phyloP scores from a whole-genome alignment of 768 basidiomycete species.

The Mycena metata region DNA sequence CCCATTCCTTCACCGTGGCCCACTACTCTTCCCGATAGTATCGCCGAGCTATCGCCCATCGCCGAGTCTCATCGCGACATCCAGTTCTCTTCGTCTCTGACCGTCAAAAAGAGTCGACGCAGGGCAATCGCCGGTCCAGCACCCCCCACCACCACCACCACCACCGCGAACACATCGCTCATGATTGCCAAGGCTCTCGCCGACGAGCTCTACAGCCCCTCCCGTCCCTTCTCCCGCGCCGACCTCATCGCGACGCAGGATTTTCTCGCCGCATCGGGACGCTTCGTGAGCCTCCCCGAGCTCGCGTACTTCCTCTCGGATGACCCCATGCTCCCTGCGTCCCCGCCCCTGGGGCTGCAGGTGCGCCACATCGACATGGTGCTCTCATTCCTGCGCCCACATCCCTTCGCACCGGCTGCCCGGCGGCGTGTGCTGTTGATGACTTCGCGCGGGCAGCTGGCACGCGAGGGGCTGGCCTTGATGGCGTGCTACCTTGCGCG shows the following conservation, averaged over 20 bases:
- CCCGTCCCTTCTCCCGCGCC: background rate
- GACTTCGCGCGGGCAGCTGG: slow-evolving; percentile 22
- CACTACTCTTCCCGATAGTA: background rate
- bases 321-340: background rate
- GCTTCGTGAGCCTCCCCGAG: slow-evolving; percentile 14
- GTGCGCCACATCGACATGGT: slow-evolving; percentile 14
- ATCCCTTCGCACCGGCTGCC: slow-evolving; percentile 25
- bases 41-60: slow-evolving; percentile 6
- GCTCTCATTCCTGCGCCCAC: slow-evolving; percentile 32
- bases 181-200: background rate
- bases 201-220: background rate
- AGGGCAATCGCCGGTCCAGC: background rate
- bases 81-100: background rate
- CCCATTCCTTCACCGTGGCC: slow-evolving; percentile 20
- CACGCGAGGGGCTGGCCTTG: slow-evolving; percentile 28
- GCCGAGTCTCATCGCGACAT: slow-evolving; percentile 16
- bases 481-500: slow-evolving; percentile 28
- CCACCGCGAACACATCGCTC: background rate
- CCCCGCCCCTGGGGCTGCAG: slow-evolving; percentile 24
- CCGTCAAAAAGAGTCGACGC: background rate
- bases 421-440: slow-evolving; percentile 27
- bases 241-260: slow-evolving; percentile 26
- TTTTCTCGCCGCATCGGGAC: slow-evolving; percentile 25
- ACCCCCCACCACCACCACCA: background rate
- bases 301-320: slow-evolving; percentile 26